These are phyloP conservation scores for California macrophylla DNA, from an alignment of 441 rosid genomes.

Conservation along the genomic window DNA sequence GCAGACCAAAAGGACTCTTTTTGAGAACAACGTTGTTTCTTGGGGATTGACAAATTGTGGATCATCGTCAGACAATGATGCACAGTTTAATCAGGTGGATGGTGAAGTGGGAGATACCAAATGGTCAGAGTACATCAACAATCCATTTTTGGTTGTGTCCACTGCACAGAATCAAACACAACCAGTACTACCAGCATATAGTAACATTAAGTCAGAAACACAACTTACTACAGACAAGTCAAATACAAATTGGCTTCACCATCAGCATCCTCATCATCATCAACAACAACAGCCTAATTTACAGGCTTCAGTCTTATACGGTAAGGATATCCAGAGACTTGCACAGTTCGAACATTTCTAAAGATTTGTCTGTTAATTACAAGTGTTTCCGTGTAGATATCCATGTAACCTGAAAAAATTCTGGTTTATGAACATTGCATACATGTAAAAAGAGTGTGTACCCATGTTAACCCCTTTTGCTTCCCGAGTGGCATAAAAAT, in stretches of 20 bases:
- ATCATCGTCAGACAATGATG: not conserved
- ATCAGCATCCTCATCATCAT: not conserved
- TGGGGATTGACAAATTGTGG: slow-evolving; percentile 31
- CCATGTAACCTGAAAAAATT: not conserved
- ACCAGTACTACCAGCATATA: slow-evolving; percentile 32
- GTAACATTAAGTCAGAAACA: slow-evolving; percentile 33
- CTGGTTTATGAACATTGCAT: slow-evolving; percentile 7
- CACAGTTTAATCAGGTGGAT: not conserved
- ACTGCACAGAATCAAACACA: slow-evolving; percentile 29
- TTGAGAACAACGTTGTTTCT: slow-evolving; percentile 20
- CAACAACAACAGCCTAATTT: slow-evolving; percentile 22
- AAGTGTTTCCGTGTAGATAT: not conserved
- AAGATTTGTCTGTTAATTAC: slow-evolving; percentile 18
- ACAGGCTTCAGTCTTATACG: slow-evolving; percentile 14
- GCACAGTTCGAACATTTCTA: slow-evolving; percentile 46
- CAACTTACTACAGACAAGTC: slow-evolving; percentile 32
- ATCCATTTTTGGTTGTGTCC: slow-evolving; percentile 38
- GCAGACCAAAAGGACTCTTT: slow-evolving; percentile 11
- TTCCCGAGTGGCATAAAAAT: not conserved
- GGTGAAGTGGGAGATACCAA: slow-evolving; percentile 36
- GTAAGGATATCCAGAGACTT: slow-evolving; percentile 34
- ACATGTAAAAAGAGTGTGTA: not conserved
- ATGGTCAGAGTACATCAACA: slow-evolving; percentile 55
- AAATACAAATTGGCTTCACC: slow-evolving; percentile 2
- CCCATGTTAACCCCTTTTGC: not conserved